These are phyloP conservation scores for Crithidia thermophila DNA, from an alignment of 208 protist genomes.

Conservation along the genomic window DNA sequence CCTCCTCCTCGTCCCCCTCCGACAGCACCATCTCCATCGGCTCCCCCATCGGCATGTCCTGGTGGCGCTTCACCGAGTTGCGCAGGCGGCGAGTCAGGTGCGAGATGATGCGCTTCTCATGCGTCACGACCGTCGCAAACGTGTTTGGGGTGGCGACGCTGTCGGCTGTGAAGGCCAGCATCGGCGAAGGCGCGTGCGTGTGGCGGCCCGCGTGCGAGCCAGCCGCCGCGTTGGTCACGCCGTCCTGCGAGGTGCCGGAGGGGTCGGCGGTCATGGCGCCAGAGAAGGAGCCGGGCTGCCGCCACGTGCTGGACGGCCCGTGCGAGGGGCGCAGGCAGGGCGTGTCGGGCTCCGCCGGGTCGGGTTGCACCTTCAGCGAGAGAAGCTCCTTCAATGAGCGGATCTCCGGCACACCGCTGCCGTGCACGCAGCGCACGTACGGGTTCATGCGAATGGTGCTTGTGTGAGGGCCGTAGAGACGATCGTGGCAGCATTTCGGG, in stretches of 20 bases:
- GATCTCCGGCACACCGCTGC: constrained; percentile 40
- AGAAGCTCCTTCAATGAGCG: constrained; percentile 62
- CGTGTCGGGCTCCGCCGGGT: constrained; percentile 51
- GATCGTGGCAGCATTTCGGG: constrained; percentile 1
- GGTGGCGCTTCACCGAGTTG: constrained; percentile 14
- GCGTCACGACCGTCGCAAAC: constrained; percentile 51
- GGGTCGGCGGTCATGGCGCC: too few relatives aligned
- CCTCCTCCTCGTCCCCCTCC: constrained; percentile 8
- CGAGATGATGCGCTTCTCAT: constrained; percentile 34
- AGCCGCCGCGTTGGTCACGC: too few relatives aligned
- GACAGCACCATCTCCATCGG: constrained; percentile 29
- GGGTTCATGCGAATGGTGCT: constrained; percentile 56
- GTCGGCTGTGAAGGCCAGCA: constrained; percentile 51
- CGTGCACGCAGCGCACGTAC: constrained; percentile 63
- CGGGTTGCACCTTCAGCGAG: constrained; percentile 13
- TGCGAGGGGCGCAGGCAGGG: constrained; percentile 43
- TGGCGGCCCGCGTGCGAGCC: too few relatives aligned
- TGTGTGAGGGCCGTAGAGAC: constrained; percentile 17
- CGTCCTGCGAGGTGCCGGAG: too few relatives aligned
- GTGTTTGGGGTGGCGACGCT: constrained; percentile 69
- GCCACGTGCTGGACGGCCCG: constrained; percentile 10
- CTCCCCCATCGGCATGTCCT: constrained; percentile 27
- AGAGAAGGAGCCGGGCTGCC: too few relatives aligned
- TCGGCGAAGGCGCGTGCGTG: constrained; percentile 10
- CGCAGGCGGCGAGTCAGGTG: constrained; percentile 27